phyloP scores from a whole-genome alignment of 768 basidiomycete species.

The Daedalea quercina region DNA sequence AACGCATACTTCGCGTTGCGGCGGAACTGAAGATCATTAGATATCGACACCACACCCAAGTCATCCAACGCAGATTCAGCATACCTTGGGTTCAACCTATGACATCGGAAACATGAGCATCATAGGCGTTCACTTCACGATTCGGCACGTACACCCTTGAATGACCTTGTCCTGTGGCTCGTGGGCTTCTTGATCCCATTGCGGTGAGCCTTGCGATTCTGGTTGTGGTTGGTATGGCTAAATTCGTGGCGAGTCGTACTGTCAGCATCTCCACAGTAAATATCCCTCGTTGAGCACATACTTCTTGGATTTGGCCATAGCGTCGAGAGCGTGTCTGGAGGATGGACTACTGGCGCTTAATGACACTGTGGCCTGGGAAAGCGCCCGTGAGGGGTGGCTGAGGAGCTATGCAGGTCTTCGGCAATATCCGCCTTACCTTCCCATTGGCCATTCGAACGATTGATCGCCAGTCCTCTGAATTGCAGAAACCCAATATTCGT shows the following conservation, averaged over 20 bases:
- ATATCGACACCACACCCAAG: neutral
- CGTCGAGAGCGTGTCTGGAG: constrained; percentile 22
- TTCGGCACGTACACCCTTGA: constrained; percentile 82
- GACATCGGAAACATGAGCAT: neutral
- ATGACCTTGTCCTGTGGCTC: constrained; percentile 65
- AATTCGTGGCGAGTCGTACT: constrained; percentile 1
- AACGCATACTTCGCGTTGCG: constrained; percentile 73
- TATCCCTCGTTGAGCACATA: constrained; percentile 28
- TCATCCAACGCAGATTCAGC: neutral
- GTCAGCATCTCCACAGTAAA: neutral
- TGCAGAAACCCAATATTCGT: too few species aligned
- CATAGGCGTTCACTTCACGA: neutral
- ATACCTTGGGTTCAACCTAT: constrained; percentile 79
- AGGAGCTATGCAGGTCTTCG: constrained; percentile 20
- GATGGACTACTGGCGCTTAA: constrained; percentile 6
- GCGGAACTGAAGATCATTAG: constrained; percentile 55
- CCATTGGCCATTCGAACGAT: too few species aligned
- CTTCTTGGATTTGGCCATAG: constrained; percentile 99
- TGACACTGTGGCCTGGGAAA: constrained; percentile 8
- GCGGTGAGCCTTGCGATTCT: constrained; percentile 93
- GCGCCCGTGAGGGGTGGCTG: constrained; percentile 16
- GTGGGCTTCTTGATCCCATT: constrained; percentile 92
- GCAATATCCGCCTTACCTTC: neutral
- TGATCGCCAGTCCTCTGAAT: too few species aligned
- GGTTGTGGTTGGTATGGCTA: constrained; percentile 94